Evolutionary conservation across 345 rosid genomes (phyloP).

Genomic region (Citrus sp.): DNA sequence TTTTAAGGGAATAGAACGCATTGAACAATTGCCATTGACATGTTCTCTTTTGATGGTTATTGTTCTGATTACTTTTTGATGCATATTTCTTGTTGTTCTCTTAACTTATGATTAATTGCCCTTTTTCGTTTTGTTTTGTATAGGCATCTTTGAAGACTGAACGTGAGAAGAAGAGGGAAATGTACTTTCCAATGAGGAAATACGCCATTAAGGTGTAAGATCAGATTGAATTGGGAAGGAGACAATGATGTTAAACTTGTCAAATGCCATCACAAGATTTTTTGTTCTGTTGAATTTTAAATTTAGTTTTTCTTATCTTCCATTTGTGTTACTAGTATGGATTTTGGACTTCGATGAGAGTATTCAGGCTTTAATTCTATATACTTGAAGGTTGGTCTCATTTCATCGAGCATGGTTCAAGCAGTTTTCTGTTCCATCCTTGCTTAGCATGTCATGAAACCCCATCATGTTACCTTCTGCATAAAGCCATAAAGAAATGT

Average conservation of each 20-base stretch:
- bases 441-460: too few species aligned
- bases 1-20: neutral
- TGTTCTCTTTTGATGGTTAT: neutral
- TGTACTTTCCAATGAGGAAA: conserved; percentile 70
- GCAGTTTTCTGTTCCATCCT: too few species aligned
- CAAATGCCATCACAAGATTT: neutral
- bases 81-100: neutral
- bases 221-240: neutral
- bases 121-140: neutral
- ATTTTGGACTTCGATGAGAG: neutral
- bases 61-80: neutral
- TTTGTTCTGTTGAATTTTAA: conserved; percentile 6
- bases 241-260: conserved; percentile 1
- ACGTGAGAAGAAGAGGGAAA: conserved; percentile 65
- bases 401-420: too few species aligned
- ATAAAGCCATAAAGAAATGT: too few species aligned
- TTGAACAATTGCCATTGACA: neutral
- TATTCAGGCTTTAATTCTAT: neutral
- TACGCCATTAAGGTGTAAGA: conserved; percentile 59
- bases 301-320: neutral
- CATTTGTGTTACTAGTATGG: neutral
- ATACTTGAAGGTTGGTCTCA: neutral
- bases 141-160: conserved; percentile 64
- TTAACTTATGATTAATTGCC: neutral
- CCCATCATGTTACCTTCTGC: too few species aligned